Evolutionary conservation across 129 eudicot species (phyloP).

Genomic region (Smallanthus sonchifolius): DNA sequence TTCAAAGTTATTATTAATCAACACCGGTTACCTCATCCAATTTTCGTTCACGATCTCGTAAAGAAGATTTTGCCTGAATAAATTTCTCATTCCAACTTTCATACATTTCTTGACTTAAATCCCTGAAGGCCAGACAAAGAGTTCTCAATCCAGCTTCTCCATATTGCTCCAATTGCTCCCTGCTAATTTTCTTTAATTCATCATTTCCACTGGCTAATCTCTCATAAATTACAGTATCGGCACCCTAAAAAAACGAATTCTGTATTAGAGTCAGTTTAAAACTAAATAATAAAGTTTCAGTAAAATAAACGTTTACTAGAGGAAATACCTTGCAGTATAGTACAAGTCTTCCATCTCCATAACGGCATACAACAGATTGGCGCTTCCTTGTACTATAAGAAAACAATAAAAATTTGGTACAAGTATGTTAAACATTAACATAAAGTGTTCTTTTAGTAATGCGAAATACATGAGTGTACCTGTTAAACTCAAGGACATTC

Average conservation of each 20-base stretch:
- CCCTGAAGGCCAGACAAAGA: slow-evolving; percentile 84
- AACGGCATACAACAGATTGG: slow-evolving; percentile 96
- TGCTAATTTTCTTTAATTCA: slow-evolving; percentile 55
- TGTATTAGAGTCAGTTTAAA: slow-evolving; percentile 23
- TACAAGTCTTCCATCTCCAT: slow-evolving; percentile 87
- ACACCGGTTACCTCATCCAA: slow-evolving; percentile 74
- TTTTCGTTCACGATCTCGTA: slow-evolving; percentile 90
- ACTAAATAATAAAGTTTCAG: neutral
- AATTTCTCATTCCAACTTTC: slow-evolving; percentile 94
- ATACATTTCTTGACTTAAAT: slow-evolving; percentile 65
- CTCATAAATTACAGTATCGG: slow-evolving; percentile 91
- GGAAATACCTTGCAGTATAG: slow-evolving; percentile 82
- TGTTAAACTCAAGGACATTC: slow-evolving; percentile 93
- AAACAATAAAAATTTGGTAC: slow-evolving; percentile 8
- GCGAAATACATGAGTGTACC: slow-evolving; percentile 30
- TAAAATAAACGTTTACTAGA: slow-evolving; percentile 11
- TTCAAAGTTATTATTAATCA: neutral
- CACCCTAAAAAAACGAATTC: slow-evolving; percentile 56
- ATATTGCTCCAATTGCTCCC: slow-evolving; percentile 88
- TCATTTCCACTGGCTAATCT: slow-evolving; percentile 68
- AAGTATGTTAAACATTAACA: slow-evolving; percentile 13
- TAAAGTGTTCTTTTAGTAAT: neutral
- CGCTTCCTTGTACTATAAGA: slow-evolving; percentile 87
- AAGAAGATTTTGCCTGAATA: slow-evolving; percentile 88
- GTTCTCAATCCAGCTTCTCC: slow-evolving; percentile 97